Base-by-base conservation (phyloP, 2,329 filamentous ascomycete species). In the Xylariaceae sp. region DNA sequence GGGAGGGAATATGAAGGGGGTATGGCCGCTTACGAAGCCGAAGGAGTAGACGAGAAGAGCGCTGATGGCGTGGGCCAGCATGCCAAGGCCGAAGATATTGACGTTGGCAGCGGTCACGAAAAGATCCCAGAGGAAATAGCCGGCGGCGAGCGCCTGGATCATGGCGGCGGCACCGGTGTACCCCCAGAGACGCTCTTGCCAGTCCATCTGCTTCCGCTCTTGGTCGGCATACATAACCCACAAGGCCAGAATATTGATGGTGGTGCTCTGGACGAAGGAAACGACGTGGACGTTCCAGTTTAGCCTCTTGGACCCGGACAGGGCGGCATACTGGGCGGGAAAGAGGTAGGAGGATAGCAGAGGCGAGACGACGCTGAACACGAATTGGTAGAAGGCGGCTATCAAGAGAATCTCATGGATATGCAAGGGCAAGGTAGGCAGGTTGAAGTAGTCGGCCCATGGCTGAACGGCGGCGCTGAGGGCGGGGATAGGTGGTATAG, bases 221-320 rank as follows among this genome's bases (percentile, higher is more conserved):
- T 85, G 75, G 70, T 94, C 90, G 35, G 69, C 73, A 50, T 77
- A 78, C 73, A 92, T 89, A 51, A 89, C 81, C 81, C 85, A 92
- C 13, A 94, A 73, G n/a, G 89, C 88, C 26, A 92, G 74, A 41
- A 63, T 70, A 70, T 87, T 91, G 74, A 95, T 89, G 50, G 91
- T 73, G 26, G 80, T 76, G 69, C 85, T 87, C 78, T 95, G 91
- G 50, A 90, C 78, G 62, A 94, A 81, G n/a, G 88, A 92, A 26
- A 94, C 90, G 50, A 93, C 86, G 69, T 93, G 91, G 20, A 91
- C 87, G 70, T 95, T 85, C 91, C 91, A 94, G 77, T 89, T 94
- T 58, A 91, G 77, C 67, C 81, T 82, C 51, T 87, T 89, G 50
- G 81, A 79, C 21, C 77, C 74, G 42, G 84, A 82, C 62, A 91